Conservation (phyloP, 1,284 basidiomycete genomes). For the Pseudozyma sp. region DNA sequence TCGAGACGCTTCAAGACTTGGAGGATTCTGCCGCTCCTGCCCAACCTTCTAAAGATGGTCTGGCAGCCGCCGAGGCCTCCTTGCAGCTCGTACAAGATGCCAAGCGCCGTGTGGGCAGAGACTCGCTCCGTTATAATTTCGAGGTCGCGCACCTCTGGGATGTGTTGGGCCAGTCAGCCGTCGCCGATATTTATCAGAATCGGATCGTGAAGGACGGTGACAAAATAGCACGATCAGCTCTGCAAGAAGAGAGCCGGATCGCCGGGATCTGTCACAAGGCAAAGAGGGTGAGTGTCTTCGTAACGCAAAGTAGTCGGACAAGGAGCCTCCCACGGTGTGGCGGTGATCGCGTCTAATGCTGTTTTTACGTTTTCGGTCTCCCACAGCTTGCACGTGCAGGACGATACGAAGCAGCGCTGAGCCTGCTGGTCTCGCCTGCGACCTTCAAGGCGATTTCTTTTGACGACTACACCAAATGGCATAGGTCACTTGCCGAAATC, state of each 20-base stretch:
- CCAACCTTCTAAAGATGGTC: slow-evolving; percentile 18
- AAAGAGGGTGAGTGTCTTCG: slow-evolving; percentile 10
- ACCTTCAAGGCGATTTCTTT: slow-evolving; percentile 29
- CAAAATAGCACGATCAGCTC: neutral
- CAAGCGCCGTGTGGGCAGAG: slow-evolving; percentile 31
- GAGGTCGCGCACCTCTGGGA: slow-evolving; percentile 32
- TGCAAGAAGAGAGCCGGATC: slow-evolving; percentile 26
- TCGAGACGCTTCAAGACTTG: slow-evolving; percentile 29
- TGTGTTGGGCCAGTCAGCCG: slow-evolving; percentile 17
- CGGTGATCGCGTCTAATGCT: neutral
- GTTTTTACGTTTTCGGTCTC: neutral
- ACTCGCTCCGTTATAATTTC: slow-evolving; percentile 9
- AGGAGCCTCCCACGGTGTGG: neutral
- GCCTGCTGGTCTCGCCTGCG: slow-evolving; percentile 19
- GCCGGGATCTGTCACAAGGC: slow-evolving; percentile 26
- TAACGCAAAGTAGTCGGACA: neutral
- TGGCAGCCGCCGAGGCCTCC: slow-evolving; percentile 28
- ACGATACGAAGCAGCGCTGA: slow-evolving; percentile 38
- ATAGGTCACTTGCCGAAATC: slow-evolving; percentile 21
- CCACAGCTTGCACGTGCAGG: slow-evolving; percentile 26
- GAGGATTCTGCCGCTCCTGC: slow-evolving; percentile 16
- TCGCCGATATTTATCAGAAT: slow-evolving; percentile 31
- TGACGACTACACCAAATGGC: slow-evolving; percentile 31
- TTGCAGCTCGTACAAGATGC: slow-evolving; percentile 43
- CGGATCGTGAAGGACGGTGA: neutral